phyloP scores from a whole-genome alignment of 768 basidiomycete genomes.

The Hortiboletus flavorubellus region DNA sequence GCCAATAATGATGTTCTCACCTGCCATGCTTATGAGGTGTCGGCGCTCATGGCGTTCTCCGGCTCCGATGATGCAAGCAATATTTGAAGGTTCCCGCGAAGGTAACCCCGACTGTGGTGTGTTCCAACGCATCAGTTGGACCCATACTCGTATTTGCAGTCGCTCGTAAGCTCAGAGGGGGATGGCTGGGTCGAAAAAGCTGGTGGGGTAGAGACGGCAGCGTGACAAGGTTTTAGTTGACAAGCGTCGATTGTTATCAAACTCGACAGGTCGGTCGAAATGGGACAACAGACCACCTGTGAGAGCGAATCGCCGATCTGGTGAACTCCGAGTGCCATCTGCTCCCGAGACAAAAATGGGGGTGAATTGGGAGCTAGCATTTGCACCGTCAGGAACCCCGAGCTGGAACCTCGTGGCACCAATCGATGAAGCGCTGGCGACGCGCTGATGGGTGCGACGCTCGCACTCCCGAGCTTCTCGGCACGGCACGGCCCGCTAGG shows the following conservation, averaged over 20 bases:
- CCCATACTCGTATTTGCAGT: too few species aligned
- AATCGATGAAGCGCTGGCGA: constrained; percentile 15
- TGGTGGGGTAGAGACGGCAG: not conserved
- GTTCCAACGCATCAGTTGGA: not conserved
- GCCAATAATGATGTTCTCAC: constrained; percentile 23
- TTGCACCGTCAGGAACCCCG: constrained; percentile 14
- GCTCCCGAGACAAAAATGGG: constrained; percentile 6
- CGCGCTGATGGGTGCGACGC: constrained; percentile 15
- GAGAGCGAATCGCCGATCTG: constrained; percentile 8
- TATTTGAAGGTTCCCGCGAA: constrained; percentile 21
- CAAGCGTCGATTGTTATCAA: constrained; percentile 3
- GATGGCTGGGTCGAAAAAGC: not conserved
- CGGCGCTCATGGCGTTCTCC: constrained; percentile 29
- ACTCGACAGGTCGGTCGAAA: constrained; percentile 7
- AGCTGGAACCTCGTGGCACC: constrained; percentile 19
- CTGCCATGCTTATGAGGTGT: constrained; percentile 29
- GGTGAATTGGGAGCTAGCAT: not conserved
- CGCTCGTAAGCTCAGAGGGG: not conserved
- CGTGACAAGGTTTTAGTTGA: not conserved
- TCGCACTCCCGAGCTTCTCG: constrained; percentile 20
- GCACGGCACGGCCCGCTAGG: constrained; percentile 2
- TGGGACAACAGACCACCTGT: not conserved
- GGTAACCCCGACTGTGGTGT: constrained; percentile 15
- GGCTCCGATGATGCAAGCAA: constrained; percentile 18
- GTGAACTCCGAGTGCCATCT: not conserved